Percentiles rank a stretch among this genome's conserved stretches.
Conservation (phyloP, 176 grass and related monocot genomes). For the Zoysia pacifica region DNA sequence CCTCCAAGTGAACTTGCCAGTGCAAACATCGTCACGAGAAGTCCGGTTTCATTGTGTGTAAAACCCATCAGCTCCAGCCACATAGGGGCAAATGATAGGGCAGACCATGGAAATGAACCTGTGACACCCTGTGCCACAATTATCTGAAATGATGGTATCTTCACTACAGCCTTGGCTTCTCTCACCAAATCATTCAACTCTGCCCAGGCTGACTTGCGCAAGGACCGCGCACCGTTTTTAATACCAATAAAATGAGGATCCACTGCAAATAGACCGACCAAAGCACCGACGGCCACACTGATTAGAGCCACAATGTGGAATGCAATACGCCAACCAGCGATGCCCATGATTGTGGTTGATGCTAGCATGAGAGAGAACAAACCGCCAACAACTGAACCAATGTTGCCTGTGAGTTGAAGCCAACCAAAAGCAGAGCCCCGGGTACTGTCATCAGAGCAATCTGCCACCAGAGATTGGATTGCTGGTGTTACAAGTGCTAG, state of each 20-base stretch:
- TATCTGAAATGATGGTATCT: conserved; percentile 84
- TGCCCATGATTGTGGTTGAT: conserved; percentile 63
- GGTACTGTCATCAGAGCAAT: conserved; percentile 66
- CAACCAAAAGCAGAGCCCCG: conserved; percentile 82
- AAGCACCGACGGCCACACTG: conserved; percentile 52
- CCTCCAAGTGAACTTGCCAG: conserved; percentile 68
- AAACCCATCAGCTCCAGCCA: conserved; percentile 86
- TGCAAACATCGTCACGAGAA: conserved; percentile 50
- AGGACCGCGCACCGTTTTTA: background rate
- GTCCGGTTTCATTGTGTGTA: conserved; percentile 54
- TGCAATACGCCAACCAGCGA: conserved; percentile 74
- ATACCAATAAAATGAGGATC: conserved; percentile 60
- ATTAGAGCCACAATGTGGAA: conserved; percentile 76
- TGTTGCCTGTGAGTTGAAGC: conserved; percentile 79
- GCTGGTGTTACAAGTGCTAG: conserved; percentile 75
- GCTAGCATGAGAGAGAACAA: conserved; percentile 65
- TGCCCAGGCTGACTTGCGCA: conserved; percentile 45
- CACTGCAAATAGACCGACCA: conserved; percentile 64
- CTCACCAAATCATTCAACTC: conserved; percentile 53
- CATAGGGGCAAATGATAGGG: conserved; percentile 72
- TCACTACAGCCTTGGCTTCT: conserved; percentile 72
- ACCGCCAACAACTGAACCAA: conserved; percentile 69
- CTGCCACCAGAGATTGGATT: conserved; percentile 83
- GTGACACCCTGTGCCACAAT: conserved; percentile 90
- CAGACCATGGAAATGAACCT: conserved; percentile 90